These are phyloP conservation scores for Rhodotorula graminis DNA, from an alignment of 768 basidiomycete species.

Conservation along the genomic window DNA sequence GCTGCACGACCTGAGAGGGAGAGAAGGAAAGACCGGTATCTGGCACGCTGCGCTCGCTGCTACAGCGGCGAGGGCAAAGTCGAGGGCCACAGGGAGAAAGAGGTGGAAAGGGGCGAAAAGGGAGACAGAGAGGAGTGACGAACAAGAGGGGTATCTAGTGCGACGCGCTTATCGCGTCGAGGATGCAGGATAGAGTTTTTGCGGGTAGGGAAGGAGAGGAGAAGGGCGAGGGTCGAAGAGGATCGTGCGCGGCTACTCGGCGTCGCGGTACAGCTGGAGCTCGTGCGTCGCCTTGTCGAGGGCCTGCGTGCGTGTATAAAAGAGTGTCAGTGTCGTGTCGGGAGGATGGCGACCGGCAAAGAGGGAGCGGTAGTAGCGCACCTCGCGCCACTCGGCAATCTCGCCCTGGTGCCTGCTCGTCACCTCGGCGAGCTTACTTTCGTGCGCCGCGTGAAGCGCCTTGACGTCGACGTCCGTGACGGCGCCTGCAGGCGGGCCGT, in stretches of 20 bases:
- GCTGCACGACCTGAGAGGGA: too few relatives aligned
- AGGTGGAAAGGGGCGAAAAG: too few relatives aligned
- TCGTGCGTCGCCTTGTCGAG: conserved; percentile 14
- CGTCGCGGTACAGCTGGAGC: conserved; percentile 17
- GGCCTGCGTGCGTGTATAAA: not conserved
- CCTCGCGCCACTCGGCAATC: conserved; percentile 47
- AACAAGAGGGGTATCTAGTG: too few relatives aligned
- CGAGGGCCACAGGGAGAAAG: too few relatives aligned
- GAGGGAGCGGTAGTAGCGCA: conserved; percentile 4
- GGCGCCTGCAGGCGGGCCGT: conserved; percentile 41
- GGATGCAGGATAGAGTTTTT: not conserved
- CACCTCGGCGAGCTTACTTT: conserved; percentile 69
- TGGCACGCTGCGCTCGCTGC: too few relatives aligned
- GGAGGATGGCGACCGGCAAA: too few relatives aligned
- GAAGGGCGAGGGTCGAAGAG: not conserved
- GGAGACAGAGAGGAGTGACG: too few relatives aligned
- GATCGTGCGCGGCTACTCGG: not conserved
- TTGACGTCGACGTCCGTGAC: conserved; percentile 73
- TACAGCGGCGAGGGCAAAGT: too few relatives aligned
- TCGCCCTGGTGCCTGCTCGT: conserved; percentile 63
- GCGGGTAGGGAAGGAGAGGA: too few relatives aligned
- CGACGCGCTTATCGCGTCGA: not conserved
- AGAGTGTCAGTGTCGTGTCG: not conserved
- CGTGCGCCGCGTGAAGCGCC: conserved; percentile 76
- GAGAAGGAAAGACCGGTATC: too few relatives aligned